Percentiles rank a stretch among this genome's conserved stretches.
Conservation (phyloP, 306 rosid genomes). For the Echinosophora koreensis region DNA sequence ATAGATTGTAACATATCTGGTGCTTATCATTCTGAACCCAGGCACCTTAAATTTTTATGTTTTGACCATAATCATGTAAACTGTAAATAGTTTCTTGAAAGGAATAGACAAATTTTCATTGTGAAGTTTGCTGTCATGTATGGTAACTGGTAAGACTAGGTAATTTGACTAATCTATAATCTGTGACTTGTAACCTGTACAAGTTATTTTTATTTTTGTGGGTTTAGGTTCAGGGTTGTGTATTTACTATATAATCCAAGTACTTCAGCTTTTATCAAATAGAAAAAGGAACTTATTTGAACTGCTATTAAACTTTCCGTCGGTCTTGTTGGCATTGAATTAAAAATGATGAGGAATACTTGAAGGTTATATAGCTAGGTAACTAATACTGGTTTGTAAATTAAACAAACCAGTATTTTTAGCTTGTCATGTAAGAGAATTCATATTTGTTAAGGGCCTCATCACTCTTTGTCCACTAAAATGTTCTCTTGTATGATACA, state of each 20-base stretch:
- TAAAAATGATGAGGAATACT: not conserved
- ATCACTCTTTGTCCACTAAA: not conserved
- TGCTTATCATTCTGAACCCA: not conserved
- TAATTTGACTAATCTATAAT: not conserved
- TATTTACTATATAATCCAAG: not conserved
- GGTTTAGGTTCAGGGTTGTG: not conserved
- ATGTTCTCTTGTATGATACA: not conserved
- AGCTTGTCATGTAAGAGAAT: not conserved
- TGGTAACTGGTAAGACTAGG: not conserved
- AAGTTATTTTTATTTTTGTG: constrained; percentile 1
- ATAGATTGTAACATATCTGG: not conserved
- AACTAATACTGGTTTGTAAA: not conserved
- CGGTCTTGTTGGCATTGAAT: not conserved
- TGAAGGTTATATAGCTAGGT: not conserved
- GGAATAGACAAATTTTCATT: not conserved
- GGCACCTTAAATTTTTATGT: constrained; percentile 4
- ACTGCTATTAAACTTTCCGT: not conserved
- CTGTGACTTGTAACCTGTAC: not conserved
- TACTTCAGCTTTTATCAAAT: not conserved
- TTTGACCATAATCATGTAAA: not conserved
- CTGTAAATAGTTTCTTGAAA: constrained; percentile 24
- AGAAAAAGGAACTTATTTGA: not conserved
- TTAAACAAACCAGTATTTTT: constrained; percentile 1
- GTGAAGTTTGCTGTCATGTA: no score
- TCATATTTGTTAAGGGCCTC: not conserved